phyloP scores from a whole-genome alignment of 1,284 basidiomycete genomes.

The Phylloboletellus chloephorus region DNA sequence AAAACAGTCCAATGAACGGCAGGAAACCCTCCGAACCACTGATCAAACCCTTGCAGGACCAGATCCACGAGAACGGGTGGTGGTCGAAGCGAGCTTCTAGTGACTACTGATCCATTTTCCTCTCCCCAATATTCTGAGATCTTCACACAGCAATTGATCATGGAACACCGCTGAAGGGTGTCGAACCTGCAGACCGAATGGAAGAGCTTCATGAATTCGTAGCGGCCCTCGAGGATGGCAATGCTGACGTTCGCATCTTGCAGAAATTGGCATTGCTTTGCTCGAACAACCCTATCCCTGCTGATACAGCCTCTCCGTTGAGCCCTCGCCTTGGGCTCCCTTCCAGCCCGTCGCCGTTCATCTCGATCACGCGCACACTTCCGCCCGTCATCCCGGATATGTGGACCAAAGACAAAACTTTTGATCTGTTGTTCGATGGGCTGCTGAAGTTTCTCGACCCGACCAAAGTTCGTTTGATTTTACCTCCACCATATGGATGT shows the following conservation, averaged over 20 bases:
- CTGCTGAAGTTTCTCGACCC: constrained; percentile 56
- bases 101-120: constrained; percentile 28
- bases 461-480: constrained; percentile 42
- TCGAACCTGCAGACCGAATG: constrained; percentile 35
- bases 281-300: constrained; percentile 49
- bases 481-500: not conserved
- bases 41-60: constrained; percentile 58
- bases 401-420: constrained; percentile 63
- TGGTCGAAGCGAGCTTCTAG: constrained; percentile 67
- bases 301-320: constrained; percentile 37
- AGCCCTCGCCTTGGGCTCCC: constrained; percentile 40
- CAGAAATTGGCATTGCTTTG: constrained; percentile 61
- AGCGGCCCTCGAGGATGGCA: constrained; percentile 45
- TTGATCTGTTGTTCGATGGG: constrained; percentile 60
- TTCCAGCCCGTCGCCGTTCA: constrained; percentile 48
- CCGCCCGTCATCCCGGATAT: constrained; percentile 46
- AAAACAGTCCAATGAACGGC: constrained; percentile 65
- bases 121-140: constrained; percentile 14
- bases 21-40: constrained; percentile 44
- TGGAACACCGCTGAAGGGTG: constrained; percentile 38
- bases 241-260: constrained; percentile 46
- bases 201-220: constrained; percentile 52
- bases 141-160: constrained; percentile 44
- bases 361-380: constrained; percentile 35
- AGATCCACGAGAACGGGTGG: constrained; percentile 66